Evolutionary conservation across 2,329 filamentous ascomycete species (phyloP).

Genomic region (Delphinella strobiligena): DNA sequence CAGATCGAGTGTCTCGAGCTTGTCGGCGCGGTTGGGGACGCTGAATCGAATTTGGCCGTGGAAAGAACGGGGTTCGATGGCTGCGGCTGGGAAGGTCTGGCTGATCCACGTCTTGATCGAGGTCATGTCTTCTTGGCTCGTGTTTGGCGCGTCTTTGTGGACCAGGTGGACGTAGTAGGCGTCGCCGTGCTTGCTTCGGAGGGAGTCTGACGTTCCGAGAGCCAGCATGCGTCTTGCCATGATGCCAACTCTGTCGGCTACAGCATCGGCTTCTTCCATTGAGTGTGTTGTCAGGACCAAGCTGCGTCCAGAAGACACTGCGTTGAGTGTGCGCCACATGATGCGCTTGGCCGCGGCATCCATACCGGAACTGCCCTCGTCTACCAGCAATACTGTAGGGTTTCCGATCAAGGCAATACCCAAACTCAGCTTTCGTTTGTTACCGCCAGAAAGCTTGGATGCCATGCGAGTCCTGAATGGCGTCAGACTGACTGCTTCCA

Average conservation of each 20-base stretch:
- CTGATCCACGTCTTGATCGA: slow-evolving; percentile 55
- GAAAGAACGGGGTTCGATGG: slow-evolving; percentile 61
- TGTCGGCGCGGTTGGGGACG: slow-evolving; percentile 38
- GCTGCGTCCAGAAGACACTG: slow-evolving; percentile 63
- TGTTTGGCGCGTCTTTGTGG: slow-evolving; percentile 61
- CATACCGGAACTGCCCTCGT: slow-evolving; percentile 80
- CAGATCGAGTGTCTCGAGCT: slow-evolving; percentile 10
- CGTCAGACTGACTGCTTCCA: slow-evolving; percentile 67
- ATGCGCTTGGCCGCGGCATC: slow-evolving; percentile 83
- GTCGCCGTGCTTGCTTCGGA: slow-evolving; percentile 66
- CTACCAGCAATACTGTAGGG: slow-evolving; percentile 72
- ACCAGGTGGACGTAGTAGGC: slow-evolving; percentile 74
- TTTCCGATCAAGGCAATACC: slow-evolving; percentile 91
- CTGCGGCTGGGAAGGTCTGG: slow-evolving; percentile 48
- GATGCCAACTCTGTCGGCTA: slow-evolving; percentile 75
- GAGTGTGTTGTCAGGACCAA: slow-evolving; percentile 83
- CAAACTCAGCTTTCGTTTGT: slow-evolving; percentile 82
- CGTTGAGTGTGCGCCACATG: slow-evolving; percentile 79
- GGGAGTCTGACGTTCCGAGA: slow-evolving; percentile 59
- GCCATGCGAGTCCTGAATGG: slow-evolving; percentile 65
- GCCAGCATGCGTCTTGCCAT: slow-evolving; percentile 79
- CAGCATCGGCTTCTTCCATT: slow-evolving; percentile 89
- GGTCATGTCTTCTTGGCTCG: slow-evolving; percentile 54
- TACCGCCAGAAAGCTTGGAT: slow-evolving; percentile 70
- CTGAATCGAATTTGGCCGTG: slow-evolving; percentile 84